These are phyloP conservation scores for Lyophyllum atratum DNA, from an alignment of 768 basidiomycete genomes.

Conservation along the genomic window DNA sequence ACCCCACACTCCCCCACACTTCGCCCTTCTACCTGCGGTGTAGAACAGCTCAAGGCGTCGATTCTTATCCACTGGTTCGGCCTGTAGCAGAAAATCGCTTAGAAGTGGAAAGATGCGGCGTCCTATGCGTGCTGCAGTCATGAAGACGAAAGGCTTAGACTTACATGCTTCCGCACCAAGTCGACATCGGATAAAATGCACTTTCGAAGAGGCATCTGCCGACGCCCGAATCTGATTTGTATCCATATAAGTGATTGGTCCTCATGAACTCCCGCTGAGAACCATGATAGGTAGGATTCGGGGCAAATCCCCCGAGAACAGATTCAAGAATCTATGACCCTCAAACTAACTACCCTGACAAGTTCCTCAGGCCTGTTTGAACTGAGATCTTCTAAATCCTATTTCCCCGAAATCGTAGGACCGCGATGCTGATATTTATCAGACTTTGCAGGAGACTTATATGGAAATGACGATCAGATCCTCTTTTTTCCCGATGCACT, in stretches of 20 bases:
- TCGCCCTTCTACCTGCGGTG: slow-evolving; percentile 11
- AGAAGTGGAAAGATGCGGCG: not conserved
- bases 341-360: not conserved
- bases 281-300: slow-evolving; percentile 11
- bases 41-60: not conserved
- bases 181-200: not conserved
- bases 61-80: not conserved
- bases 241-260: slow-evolving; percentile 7
- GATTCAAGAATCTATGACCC: not conserved
- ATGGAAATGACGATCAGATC: not conserved
- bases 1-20: slow-evolving; percentile 8
- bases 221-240: slow-evolving; percentile 7
- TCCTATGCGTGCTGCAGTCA: not conserved
- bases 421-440: not conserved
- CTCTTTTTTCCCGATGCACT: no score
- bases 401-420: slow-evolving; percentile 1
- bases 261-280: slow-evolving; percentile 6
- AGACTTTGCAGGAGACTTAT: not conserved
- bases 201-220: not conserved
- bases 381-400: not conserved
- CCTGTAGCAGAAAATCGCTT: not conserved
- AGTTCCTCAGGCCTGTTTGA: not conserved
- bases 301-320: not conserved
- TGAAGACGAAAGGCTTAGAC: not conserved
- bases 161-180: not conserved